A percentile compares a stretch with the other conserved stretches of the same genome.
phyloP scores from a whole-genome alignment of 495 filamentous ascomycete species.

The Penicillium roqueforti region DNA sequence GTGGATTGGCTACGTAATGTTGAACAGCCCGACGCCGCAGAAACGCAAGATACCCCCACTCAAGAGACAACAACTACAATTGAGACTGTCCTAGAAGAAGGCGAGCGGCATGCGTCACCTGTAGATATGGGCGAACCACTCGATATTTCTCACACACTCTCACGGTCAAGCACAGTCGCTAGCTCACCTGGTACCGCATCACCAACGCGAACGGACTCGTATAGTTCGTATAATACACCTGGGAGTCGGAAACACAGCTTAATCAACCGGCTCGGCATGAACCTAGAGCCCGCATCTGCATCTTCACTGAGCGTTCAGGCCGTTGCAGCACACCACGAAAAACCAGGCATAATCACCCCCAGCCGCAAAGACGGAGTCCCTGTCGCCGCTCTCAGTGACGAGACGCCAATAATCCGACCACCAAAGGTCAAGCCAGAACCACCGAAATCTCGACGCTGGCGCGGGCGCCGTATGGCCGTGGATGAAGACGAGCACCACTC shows the following conservation, averaged over 20 bases:
- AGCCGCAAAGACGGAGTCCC: constrained; percentile 50
- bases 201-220: constrained; percentile 27
- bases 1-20: constrained; percentile 72
- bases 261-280: constrained; percentile 41
- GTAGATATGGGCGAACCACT: constrained; percentile 27
- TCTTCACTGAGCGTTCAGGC: constrained; percentile 66
- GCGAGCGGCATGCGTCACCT: constrained; percentile 16
- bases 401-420: constrained; percentile 19
- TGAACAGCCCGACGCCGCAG: constrained; percentile 17
- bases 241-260: constrained; percentile 23
- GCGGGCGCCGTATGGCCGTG: constrained; percentile 28
- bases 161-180: constrained; percentile 42
- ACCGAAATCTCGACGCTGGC: constrained; percentile 44
- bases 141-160: constrained; percentile 29
- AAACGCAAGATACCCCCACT: constrained; percentile 10
- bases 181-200: constrained; percentile 30
- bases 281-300: constrained; percentile 42
- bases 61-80: constrained; percentile 18
- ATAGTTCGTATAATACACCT: constrained; percentile 24
- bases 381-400: constrained; percentile 14
- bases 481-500: constrained; percentile 28
- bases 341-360: constrained; percentile 80
- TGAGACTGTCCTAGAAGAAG: constrained; percentile 23
- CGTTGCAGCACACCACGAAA: constrained; percentile 74
- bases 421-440: constrained; percentile 43